phyloP scores from a whole-genome alignment of 2,329 filamentous ascomycete genomes.

The Pestalotiopsis sp. region DNA sequence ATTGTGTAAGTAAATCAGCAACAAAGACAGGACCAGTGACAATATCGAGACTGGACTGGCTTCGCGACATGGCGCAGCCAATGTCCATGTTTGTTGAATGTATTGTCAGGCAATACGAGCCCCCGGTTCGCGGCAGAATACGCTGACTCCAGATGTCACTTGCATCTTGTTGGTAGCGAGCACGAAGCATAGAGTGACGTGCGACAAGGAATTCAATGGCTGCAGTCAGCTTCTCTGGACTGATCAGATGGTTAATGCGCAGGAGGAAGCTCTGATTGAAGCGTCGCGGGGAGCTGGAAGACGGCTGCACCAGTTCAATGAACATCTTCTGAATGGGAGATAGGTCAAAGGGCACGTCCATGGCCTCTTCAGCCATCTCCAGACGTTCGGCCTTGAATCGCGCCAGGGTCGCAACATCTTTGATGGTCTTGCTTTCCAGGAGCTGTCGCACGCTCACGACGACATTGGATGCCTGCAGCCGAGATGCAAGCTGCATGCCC shows the following conservation, averaged over 20 bases:
- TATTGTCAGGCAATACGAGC: constrained; percentile 1
- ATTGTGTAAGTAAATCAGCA: constrained; percentile 23
- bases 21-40: constrained; percentile 28
- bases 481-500: constrained; percentile 17
- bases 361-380: background rate
- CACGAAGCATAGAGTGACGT: constrained; percentile 32
- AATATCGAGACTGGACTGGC: constrained; percentile 21
- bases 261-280: constrained; percentile 13
- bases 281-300: background rate
- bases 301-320: background rate
- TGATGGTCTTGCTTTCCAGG: constrained; percentile 6
- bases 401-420: background rate
- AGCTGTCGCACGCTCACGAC: background rate
- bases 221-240: background rate
- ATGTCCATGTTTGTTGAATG: background rate
- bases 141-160: background rate
- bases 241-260: background rate
- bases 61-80: background rate
- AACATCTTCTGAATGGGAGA: constrained; percentile 10
- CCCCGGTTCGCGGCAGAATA: background rate
- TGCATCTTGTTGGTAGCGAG: constrained; percentile 29
- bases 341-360: constrained; percentile 1
- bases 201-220: background rate
- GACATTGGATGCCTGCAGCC: constrained; percentile 6
- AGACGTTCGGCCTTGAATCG: background rate